Base-by-base conservation (phyloP, 1,139 yeast species). In the Candida gigantensis region DNA sequence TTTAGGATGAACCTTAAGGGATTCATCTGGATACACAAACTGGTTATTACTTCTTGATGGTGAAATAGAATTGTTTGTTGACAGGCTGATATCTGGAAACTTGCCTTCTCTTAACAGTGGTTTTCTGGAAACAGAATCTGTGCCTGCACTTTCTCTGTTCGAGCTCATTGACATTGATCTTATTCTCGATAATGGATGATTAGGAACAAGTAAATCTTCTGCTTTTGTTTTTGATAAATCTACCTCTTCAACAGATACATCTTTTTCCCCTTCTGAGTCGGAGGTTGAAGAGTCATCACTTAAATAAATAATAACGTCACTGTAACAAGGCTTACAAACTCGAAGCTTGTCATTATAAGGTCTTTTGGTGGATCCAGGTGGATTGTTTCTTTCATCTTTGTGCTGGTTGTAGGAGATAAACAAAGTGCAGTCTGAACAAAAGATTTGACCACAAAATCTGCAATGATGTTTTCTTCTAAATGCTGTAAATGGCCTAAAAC, bases 381-480 rank as follows among this genome's bases (percentile, higher is more conserved):
- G 52, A 12, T 49, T 45, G 17, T 45, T 49, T 30, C 74, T 42
- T 42, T 69, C 72, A 35, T 66, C 72, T 41, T 66, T 68, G 44
- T 88, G 87, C 51, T 79, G 80, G 28, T 77, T 79, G 28, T 95
- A 95, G 2, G 88, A 75, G 9, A 89, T 79, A 46, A 88, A 74
- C 3, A 78, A 64, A 0, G 97, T 89, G 58, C 98, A 92, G n/a
- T 76, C 74, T 21, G 87, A 75, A 58, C 98, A 92, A 53, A 89
- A 92, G 28, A 92, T 92, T 57, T 90, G 97, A 2, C 97, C 97
- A 61, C 98, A 92, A 35, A 90, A 81, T 34, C 98, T 68, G 54
- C 98, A 92, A 58, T 92, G 98, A 57, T 92, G 98, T 48, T 87
- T 86, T 47, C 98, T 71, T 53, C 97, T 67, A 60, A 90, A 92